Evolutionary conservation across 2,329 filamentous ascomycete genomes (phyloP).

Genomic region (Hymenoscyphus salicellus): DNA sequence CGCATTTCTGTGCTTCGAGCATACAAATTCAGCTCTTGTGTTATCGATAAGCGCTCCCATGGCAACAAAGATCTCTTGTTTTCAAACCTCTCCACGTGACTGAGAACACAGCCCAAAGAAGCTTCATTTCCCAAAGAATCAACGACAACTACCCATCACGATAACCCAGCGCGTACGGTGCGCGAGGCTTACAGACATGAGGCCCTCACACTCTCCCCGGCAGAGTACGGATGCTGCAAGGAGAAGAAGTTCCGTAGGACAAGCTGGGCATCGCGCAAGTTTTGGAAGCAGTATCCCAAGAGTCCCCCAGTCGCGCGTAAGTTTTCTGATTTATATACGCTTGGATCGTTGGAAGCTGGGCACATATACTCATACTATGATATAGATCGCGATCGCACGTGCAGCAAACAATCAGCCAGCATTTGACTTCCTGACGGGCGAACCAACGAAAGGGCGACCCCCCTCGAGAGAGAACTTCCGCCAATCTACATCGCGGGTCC

Average conservation of each 20-base stretch:
- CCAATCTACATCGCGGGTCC: constrained; percentile 44
- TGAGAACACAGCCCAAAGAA: neutral
- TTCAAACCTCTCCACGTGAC: neutral
- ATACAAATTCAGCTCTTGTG: no score
- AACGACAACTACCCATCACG: constrained; percentile 19
- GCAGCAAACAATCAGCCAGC: constrained; percentile 51
- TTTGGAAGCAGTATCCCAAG: constrained; percentile 33
- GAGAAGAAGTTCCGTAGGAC: constrained; percentile 28
- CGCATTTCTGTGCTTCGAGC: no score
- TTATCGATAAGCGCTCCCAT: constrained; percentile 15
- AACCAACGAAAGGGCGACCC: constrained; percentile 40
- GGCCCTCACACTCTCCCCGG: constrained; percentile 31
- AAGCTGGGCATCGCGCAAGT: constrained; percentile 26
- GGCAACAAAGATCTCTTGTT: constrained; percentile 14
- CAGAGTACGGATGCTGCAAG: constrained; percentile 24
- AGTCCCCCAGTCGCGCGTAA: constrained; percentile 32
- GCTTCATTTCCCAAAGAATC: neutral
- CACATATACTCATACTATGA: constrained; percentile 1
- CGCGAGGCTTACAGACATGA: constrained; percentile 24
- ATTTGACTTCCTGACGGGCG: constrained; percentile 59
- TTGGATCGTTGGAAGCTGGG: no score
- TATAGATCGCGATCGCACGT: constrained; percentile 46
- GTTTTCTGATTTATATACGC: constrained; percentile 5
- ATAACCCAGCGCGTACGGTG: constrained; percentile 12
- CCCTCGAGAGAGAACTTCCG: constrained; percentile 29